Evolutionary conservation across 192 early-diverging fungal species (phyloP).

Genomic region (Chytriomyces confervae): DNA sequence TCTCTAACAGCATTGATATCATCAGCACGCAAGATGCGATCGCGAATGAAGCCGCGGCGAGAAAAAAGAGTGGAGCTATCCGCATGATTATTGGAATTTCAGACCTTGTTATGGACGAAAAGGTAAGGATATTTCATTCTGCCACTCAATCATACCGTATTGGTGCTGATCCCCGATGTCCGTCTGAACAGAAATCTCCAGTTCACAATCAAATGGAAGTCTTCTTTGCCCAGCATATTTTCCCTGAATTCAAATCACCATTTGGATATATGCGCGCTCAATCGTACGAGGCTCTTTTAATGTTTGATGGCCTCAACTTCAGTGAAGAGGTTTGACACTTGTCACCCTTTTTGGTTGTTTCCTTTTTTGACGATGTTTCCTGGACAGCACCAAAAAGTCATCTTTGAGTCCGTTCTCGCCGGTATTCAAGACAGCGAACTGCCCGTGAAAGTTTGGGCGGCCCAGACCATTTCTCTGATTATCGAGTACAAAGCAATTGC

Average conservation of each 20-base stretch:
- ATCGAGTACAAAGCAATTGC: conserved; percentile 73
- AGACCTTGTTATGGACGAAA: conserved; percentile 62
- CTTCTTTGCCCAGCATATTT: conserved; percentile 84
- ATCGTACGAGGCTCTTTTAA: conserved; percentile 50
- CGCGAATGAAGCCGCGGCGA: conserved; percentile 47
- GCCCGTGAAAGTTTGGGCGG: conserved; percentile 87
- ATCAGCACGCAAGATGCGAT: neutral
- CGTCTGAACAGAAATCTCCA: conserved; percentile 63
- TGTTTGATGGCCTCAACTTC: conserved; percentile 46
- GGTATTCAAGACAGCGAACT: conserved; percentile 78
- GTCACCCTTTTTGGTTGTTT: neutral
- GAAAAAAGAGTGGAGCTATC: conserved; percentile 88
- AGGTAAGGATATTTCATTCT: neutral
- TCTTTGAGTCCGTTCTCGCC: conserved; percentile 47
- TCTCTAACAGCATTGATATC: neutral
- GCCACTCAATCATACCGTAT: neutral
- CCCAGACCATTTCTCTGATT: conserved; percentile 79
- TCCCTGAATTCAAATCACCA: conserved; percentile 88
- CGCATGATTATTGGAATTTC: conserved; percentile 83
- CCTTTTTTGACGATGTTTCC: conserved; percentile 19
- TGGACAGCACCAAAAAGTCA: conserved; percentile 35
- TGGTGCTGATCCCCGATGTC: neutral
- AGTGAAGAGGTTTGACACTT: conserved; percentile 21
- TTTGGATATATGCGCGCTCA: conserved; percentile 79
- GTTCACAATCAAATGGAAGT: conserved; percentile 72